Conservation (phyloP, 1,284 basidiomycete genomes). For the Tylopilus sp. region DNA sequence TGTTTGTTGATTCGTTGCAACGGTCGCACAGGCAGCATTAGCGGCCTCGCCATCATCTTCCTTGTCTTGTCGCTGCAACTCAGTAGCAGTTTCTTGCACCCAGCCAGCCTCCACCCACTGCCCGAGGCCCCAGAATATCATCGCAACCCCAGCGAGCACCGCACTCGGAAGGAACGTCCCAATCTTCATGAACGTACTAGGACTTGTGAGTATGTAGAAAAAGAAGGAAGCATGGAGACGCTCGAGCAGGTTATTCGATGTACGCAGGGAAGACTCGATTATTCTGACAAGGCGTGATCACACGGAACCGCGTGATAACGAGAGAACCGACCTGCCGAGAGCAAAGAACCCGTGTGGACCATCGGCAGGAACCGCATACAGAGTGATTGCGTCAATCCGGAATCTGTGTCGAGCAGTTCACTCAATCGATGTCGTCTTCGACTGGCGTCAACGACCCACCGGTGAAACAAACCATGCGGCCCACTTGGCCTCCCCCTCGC, state of each 20-base stretch:
- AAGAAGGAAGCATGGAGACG: slow-evolving; percentile 94
- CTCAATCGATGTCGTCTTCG: slow-evolving; percentile 2
- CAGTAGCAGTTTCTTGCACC: slow-evolving; percentile 25
- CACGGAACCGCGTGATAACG: background rate
- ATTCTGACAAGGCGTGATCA: slow-evolving; percentile 43
- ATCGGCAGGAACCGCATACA: slow-evolving; percentile 82
- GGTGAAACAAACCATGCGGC: slow-evolving; percentile 75
- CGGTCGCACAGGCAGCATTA: background rate
- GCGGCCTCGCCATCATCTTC: slow-evolving; percentile 13
- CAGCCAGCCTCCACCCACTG: slow-evolving; percentile 71
- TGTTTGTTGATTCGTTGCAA: slow-evolving; percentile 14
- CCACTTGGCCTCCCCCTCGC: slow-evolving; percentile 70
- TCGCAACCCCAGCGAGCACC: slow-evolving; percentile 73
- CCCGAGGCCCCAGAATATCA: slow-evolving; percentile 78
- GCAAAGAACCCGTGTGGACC: slow-evolving; percentile 96
- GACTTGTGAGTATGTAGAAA: slow-evolving; percentile 82
- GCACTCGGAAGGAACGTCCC: slow-evolving; percentile 86
- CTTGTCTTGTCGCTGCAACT: slow-evolving; percentile 5
- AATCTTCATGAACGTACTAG: slow-evolving; percentile 82
- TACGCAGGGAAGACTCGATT: slow-evolving; percentile 82
- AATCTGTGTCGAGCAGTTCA: slow-evolving; percentile 56
- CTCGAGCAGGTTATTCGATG: slow-evolving; percentile 90
- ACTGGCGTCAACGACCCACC: slow-evolving; percentile 41
- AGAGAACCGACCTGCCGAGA: slow-evolving; percentile 66
- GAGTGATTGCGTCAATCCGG: slow-evolving; percentile 90